Percentiles rank a stretch among this genome's conserved stretches.
Evolutionary conservation across 208 protist species (phyloP).

Genomic region (Balamuthia mandrillaris): DNA sequence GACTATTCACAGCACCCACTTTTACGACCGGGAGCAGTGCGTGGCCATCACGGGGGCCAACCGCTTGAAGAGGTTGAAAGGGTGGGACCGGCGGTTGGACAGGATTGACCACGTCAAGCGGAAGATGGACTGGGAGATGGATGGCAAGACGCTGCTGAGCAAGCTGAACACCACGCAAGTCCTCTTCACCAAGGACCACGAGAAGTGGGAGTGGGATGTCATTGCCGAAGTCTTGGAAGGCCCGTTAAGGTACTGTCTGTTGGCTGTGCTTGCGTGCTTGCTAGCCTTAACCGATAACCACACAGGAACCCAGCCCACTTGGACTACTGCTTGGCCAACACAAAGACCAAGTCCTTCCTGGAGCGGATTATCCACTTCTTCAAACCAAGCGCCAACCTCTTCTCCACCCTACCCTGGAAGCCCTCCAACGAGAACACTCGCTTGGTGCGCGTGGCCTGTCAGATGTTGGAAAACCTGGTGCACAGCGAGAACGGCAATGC

Average conservation of each 20-base stretch:
- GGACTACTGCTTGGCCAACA: slow-evolving; percentile 37
- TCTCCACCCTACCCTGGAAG: slow-evolving; percentile 53
- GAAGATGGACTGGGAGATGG: slow-evolving; percentile 61
- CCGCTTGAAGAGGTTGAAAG: slow-evolving; percentile 39
- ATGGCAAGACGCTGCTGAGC: slow-evolving; percentile 37
- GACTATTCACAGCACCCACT: too few species aligned
- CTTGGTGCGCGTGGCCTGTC: background rate
- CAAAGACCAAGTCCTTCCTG: slow-evolving; percentile 64
- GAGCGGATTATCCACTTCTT: slow-evolving; percentile 51
- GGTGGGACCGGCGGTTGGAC: slow-evolving; percentile 46
- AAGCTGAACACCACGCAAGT: slow-evolving; percentile 36
- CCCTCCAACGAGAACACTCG: background rate
- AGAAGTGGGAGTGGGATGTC: slow-evolving; percentile 56
- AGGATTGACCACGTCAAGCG: slow-evolving; percentile 47
- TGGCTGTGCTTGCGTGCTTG: background rate
- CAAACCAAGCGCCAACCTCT: slow-evolving; percentile 38
- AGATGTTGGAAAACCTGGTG: slow-evolving; percentile 5
- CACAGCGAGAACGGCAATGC: background rate
- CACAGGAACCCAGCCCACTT: slow-evolving; percentile 44
- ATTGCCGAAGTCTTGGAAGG: slow-evolving; percentile 55
- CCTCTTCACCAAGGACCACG: slow-evolving; percentile 37
- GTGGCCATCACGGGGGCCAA: slow-evolving; percentile 32
- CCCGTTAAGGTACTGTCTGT: slow-evolving; percentile 31
- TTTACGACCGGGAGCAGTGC: too few species aligned
- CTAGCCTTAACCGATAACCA: background rate